Evolutionary conservation across 805 yeast species (phyloP).

Genomic region (Metschnikowia kofuensis): DNA sequence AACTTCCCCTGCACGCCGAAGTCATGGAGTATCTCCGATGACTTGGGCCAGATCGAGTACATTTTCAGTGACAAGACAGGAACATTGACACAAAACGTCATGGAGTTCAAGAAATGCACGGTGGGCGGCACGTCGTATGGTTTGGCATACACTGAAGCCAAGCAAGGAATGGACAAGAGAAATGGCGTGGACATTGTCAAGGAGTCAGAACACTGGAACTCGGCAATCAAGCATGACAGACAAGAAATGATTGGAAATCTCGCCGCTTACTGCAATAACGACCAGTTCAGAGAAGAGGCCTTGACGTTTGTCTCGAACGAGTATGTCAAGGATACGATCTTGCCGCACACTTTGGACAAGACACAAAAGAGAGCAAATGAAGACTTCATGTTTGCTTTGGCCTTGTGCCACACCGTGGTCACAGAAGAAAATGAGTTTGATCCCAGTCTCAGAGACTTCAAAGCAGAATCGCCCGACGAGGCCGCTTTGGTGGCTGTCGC

Average conservation of each 20-base stretch:
- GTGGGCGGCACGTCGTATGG: slow-evolving; percentile 74
- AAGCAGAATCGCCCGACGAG: slow-evolving; percentile 85
- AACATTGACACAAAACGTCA: slow-evolving; percentile 76
- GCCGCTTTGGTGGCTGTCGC: slow-evolving; percentile 77
- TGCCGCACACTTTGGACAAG: slow-evolving; percentile 24
- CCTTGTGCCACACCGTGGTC: slow-evolving; percentile 73
- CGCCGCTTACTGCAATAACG: slow-evolving; percentile 31
- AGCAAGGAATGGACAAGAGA: slow-evolving; percentile 73
- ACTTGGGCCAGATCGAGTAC: slow-evolving; percentile 81
- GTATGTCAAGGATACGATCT: slow-evolving; percentile 51
- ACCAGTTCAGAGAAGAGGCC: slow-evolving; percentile 42
- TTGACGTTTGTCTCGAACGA: slow-evolving; percentile 64
- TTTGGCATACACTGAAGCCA: slow-evolving; percentile 78
- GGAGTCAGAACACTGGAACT: slow-evolving; percentile 55
- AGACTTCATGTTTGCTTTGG: slow-evolving; percentile 60
- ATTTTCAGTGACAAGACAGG: slow-evolving; percentile 85
- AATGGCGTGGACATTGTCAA: slow-evolving; percentile 72
- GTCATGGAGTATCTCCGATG: slow-evolving; percentile 84
- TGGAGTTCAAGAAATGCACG: slow-evolving; percentile 83
- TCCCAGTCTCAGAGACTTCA: slow-evolving; percentile 45
- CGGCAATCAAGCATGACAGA: slow-evolving; percentile 50
- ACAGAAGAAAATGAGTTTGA: slow-evolving; percentile 46
- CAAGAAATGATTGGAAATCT: slow-evolving; percentile 48
- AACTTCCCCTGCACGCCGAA: slow-evolving; percentile 85
- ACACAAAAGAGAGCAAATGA: slow-evolving; percentile 48